phyloP scores from a whole-genome alignment of 305 asterid species.

The Fraxinus baroniana region DNA sequence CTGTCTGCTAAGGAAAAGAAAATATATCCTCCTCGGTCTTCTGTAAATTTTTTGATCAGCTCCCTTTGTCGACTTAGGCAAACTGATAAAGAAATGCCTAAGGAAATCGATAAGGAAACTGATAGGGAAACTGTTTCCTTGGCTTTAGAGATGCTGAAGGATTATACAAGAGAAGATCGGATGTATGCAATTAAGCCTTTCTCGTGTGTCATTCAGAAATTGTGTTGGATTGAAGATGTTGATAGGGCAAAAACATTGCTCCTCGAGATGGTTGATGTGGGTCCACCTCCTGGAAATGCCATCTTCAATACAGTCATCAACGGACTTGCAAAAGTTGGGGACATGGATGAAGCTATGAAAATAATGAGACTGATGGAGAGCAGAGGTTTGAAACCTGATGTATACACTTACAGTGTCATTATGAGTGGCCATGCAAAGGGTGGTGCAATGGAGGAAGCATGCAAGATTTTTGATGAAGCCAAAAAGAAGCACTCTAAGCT shows the following conservation, averaged over 20 bases:
- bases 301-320: slow-evolving; percentile 63
- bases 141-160: slow-evolving; percentile 63
- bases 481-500: slow-evolving; percentile 61
- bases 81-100: slow-evolving; percentile 26
- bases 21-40: slow-evolving; percentile 40
- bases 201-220: slow-evolving; percentile 48
- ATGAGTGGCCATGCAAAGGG: slow-evolving; percentile 61
- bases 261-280: slow-evolving; percentile 60
- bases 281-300: slow-evolving; percentile 79
- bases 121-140: slow-evolving; percentile 48
- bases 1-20: slow-evolving; percentile 60
- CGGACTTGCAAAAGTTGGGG: slow-evolving; percentile 59
- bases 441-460: slow-evolving; percentile 68
- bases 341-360: slow-evolving; percentile 55
- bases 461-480: slow-evolving; percentile 65
- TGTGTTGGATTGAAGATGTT: slow-evolving; percentile 73
- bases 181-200: slow-evolving; percentile 57
- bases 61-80: slow-evolving; percentile 50
- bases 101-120: slow-evolving; percentile 38
- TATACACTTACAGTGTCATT: slow-evolving; percentile 67
- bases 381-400: slow-evolving; percentile 81
- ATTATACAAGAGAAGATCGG: slow-evolving; percentile 45
- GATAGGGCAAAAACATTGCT: slow-evolving; percentile 57
- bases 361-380: slow-evolving; percentile 54
- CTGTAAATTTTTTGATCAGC: slow-evolving; percentile 46